phyloP scores from a whole-genome alignment of 257 asterid genomes.

The Fraxinus excelsior region DNA sequence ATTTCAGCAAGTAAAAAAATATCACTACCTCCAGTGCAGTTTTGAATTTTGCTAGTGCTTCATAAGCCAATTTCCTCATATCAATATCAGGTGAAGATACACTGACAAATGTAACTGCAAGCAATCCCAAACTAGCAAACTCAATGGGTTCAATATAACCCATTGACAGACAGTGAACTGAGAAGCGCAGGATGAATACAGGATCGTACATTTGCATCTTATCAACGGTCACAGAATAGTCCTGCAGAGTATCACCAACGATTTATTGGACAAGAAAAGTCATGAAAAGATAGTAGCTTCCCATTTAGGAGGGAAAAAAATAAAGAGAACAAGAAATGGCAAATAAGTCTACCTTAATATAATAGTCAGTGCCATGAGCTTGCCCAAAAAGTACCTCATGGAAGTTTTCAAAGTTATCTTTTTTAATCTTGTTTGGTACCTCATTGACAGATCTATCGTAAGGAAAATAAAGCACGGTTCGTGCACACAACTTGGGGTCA shows the following conservation, averaged over 20 bases:
- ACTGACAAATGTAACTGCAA: conserved; percentile 74
- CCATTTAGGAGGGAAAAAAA: neutral
- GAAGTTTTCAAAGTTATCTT: conserved; percentile 40
- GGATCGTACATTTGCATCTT: conserved; percentile 74
- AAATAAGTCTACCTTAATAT: conserved; percentile 6
- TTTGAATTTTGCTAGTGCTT: conserved; percentile 69
- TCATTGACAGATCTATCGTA: conserved; percentile 46
- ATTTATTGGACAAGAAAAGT: conserved; percentile 9
- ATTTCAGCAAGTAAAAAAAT: neutral
- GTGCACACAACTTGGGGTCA: conserved; percentile 82
- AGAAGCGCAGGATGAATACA: conserved; percentile 75
- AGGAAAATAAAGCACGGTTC: conserved; percentile 78
- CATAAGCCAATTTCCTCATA: conserved; percentile 78
- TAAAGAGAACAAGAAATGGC: conserved; percentile 16
- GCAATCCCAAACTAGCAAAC: conserved; percentile 87
- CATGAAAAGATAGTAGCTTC: neutral
- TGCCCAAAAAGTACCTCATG: conserved; percentile 45
- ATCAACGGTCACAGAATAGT: conserved; percentile 29
- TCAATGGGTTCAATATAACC: conserved; percentile 79
- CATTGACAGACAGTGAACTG: conserved; percentile 76
- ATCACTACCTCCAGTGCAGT: conserved; percentile 63
- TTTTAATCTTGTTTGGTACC: conserved; percentile 37
- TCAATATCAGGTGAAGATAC: conserved; percentile 77
- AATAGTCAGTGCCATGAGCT: neutral
- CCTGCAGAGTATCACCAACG: conserved; percentile 44